These are phyloP conservation scores for Colletotrichum sp. DNA, from an alignment of 2,329 filamentous ascomycete genomes.

Conservation along the genomic window DNA sequence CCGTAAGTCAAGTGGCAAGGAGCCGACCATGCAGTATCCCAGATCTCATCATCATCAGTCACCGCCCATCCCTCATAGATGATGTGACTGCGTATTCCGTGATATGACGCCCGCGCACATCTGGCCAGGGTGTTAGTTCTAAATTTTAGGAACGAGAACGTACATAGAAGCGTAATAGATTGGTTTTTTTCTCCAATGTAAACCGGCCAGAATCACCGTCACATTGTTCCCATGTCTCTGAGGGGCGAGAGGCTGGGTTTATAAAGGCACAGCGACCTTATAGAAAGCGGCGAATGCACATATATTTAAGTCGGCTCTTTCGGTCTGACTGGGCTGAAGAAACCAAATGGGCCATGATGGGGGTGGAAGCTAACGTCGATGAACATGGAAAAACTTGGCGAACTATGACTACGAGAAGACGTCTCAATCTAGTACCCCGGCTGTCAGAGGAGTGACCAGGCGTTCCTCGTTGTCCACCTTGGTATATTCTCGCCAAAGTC, in stretches of 20 bases:
- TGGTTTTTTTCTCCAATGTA: not conserved
- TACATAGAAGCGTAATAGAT: not conserved
- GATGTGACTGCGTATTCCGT: not conserved
- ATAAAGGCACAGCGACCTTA: accelerated
- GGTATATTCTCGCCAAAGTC: accelerated
- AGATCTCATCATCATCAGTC: not conserved
- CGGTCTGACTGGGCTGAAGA: accelerated
- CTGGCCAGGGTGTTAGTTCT: not conserved
- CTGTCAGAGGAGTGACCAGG: accelerated
- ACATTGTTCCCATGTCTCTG: too few relatives aligned
- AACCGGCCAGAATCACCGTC: too few relatives aligned
- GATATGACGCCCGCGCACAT: accelerated
- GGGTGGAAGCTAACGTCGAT: too few relatives aligned
- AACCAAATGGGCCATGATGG: not conserved
- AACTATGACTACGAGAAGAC: not conserved
- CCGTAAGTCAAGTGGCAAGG: accelerated
- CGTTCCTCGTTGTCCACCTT: not conserved
- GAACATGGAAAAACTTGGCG: not conserved
- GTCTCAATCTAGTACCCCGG: not conserved
- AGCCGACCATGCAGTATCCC: not conserved
- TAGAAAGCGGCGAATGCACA: accelerated
- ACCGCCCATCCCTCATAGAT: not conserved
- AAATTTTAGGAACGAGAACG: accelerated
- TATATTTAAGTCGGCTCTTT: not conserved
- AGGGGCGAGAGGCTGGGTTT: not conserved